A percentile compares a stretch with the other conserved stretches of the same genome.
Evolutionary conservation across 495 filamentous ascomycete genomes (phyloP).

Genomic region (Aspergillus baeticus): DNA sequence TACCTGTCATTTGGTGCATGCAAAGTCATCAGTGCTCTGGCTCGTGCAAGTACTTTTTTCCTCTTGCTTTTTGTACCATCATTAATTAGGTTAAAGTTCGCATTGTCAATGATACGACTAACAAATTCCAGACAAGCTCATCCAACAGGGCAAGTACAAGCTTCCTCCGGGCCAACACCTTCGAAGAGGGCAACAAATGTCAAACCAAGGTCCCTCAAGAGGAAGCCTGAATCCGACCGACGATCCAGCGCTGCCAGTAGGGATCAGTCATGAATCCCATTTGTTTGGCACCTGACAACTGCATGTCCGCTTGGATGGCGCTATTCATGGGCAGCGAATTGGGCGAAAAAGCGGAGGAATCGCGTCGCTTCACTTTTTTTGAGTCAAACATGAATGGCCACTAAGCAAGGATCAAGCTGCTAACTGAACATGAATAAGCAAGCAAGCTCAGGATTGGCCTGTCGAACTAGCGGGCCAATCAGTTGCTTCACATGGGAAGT

Average conservation of each 20-base stretch:
- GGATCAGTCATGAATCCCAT: background rate
- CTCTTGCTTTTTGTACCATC: background rate
- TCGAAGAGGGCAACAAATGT: background rate
- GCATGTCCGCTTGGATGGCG: background rate
- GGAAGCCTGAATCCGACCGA: background rate
- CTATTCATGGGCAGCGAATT: background rate
- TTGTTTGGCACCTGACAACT: constrained; percentile 1
- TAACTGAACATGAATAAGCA: constrained; percentile 1
- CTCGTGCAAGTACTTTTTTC: constrained; percentile 12
- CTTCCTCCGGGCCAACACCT: background rate
- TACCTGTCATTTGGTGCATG: background rate
- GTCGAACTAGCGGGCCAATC: background rate
- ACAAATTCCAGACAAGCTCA: background rate
- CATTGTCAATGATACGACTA: background rate
- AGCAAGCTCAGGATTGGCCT: background rate
- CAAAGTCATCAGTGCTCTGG: constrained; percentile 8
- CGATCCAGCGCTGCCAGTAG: background rate
- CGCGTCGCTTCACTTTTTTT: constrained; percentile 14
- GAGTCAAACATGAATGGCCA: background rate
- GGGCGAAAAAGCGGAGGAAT: constrained; percentile 9
- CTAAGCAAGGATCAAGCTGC: background rate
- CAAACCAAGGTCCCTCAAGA: background rate
- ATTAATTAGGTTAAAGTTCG: too few species aligned
- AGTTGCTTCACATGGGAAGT: too few species aligned
- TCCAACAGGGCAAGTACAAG: background rate